Conservation (phyloP, 129 eudicot species). For the Pseudognaphalium luteoalbum region DNA sequence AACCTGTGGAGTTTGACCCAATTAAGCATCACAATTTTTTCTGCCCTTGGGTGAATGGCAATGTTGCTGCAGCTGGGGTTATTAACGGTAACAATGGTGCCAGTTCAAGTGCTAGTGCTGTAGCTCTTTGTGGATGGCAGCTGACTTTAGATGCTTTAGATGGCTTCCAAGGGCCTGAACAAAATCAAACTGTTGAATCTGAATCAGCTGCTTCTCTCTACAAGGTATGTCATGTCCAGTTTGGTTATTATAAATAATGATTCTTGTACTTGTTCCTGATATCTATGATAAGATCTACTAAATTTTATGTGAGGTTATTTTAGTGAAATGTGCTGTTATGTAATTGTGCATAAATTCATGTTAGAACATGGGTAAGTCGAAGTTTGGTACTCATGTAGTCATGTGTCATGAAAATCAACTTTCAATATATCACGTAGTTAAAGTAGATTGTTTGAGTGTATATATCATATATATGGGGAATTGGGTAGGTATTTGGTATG, state of each 20-base stretch:
- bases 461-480: neutral
- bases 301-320: neutral
- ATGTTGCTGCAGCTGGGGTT: conserved; percentile 96
- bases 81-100: conserved; percentile 56
- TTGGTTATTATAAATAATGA: neutral
- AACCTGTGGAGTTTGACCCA: conserved; percentile 86
- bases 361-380: neutral
- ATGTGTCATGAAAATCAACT: neutral
- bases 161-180: conserved; percentile 87
- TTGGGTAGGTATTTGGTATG: neutral
- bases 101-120: conserved; percentile 57
- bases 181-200: conserved; percentile 75
- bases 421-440: conserved; percentile 1
- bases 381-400: conserved; percentile 21
- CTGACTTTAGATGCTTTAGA: conserved; percentile 94
- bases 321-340: neutral
- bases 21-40: conserved; percentile 83
- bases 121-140: conserved; percentile 97
- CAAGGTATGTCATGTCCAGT: conserved; percentile 28
- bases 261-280: neutral
- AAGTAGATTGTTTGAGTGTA: neutral
- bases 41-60: conserved; percentile 98
- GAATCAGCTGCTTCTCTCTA: conserved; percentile 94
- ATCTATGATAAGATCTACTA: neutral
- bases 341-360: neutral